Evolutionary conservation across 192 early-diverging fungal species (phyloP), one percentile per base, ranked within the genome.

Genomic region (Irineochytrium annulatum): DNA sequence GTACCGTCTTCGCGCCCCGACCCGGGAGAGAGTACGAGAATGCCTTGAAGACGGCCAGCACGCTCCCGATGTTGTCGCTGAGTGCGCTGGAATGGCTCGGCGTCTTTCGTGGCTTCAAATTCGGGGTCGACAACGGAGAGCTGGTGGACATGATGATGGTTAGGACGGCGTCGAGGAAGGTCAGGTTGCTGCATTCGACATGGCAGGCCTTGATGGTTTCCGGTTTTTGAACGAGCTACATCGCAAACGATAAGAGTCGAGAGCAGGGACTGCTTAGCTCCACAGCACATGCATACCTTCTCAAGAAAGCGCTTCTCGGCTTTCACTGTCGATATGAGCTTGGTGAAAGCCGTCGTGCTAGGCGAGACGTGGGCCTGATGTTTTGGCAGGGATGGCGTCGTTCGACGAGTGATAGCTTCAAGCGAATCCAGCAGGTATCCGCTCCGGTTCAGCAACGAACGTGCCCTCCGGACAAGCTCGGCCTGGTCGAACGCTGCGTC

Each of bases 181-280:
- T 57, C 3, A 71, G 57, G 56, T 77, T 77, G n/a, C 68, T 63
- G 58, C 69, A 68, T n/a, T 49, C 31, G 27, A 72, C 51, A 24
- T 71, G 73, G 0, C 46, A 17, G 8, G 44, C 16, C 4, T 20
- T 11, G 35, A 49, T 45, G 22, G 35, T 46, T 3, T 68, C 4
- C 5, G 56, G 63, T 8, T 41, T 13, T n/a, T 41, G 11, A 8
- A 41, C 8, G n/a, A 41, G 37, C 37, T 41, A 41, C n/a, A 13
- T n/a, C 8, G n/a, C 8, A 41, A 41, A 8, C 37, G n/a, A 8
- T n/a, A n/a, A n/a, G n/a, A n/a, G n/a, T n/a, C n/a, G n/a, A n/a
- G n/a, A n/a, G 11, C 37, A 41, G n/a, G 8, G 11, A 41, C 11
- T n/a, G 11, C 8, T 41, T 8, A n/a, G 8, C 37, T 41, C 37